Base-by-base conservation (phyloP, 164 flowering plant species). In the Piper betle region DNA sequence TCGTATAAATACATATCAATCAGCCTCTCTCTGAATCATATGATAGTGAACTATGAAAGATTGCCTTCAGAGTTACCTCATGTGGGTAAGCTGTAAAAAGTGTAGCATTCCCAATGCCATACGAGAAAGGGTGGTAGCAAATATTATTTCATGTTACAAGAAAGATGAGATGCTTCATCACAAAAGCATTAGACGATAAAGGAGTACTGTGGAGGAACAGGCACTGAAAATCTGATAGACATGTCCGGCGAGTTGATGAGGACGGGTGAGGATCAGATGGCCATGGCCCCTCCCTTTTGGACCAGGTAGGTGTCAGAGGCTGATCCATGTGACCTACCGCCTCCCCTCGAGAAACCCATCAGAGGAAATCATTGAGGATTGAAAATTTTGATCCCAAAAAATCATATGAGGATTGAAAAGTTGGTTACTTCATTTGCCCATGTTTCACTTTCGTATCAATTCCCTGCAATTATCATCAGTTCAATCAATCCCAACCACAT, bases 51-150 rank as follows among this genome's bases (percentile, higher is more conserved):
- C 33, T 25, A 25, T 0, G 16, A 53, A 19, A 53, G 16, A 16
- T 5, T 16, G 55, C 16, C 55, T 5, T 53, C 55, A 16, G 17
- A 20, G 17, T 54, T 2, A 18, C 57, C 3, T 25, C 16, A 18
- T 56, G 18, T 1, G 39, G 37, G 52, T 10, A 9, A 61, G 3
- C 43, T 52, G 41, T 6, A 39, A 46, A n/a, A 7, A 58, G 60
- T 39, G 40, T n/a, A 13, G 16, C 16, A 39, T 58, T 58, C 60
- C 60, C 60, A 40, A 58, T 58, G 60, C 2, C 18, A 39, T 58
- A 39, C 60, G n/a, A 58, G 46, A 25, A 25, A 25, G 33, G 33
- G 33, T 25, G 33, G 33, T 2, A 25, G 33, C 33, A 25, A 25
- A 25, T 25, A 25, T 25, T 25, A 25, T 25, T 25, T 25, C 33